Evolutionary conservation across 352 stramenopile species (phyloP).

Genomic region (Thalassiosira mediterranea): DNA sequence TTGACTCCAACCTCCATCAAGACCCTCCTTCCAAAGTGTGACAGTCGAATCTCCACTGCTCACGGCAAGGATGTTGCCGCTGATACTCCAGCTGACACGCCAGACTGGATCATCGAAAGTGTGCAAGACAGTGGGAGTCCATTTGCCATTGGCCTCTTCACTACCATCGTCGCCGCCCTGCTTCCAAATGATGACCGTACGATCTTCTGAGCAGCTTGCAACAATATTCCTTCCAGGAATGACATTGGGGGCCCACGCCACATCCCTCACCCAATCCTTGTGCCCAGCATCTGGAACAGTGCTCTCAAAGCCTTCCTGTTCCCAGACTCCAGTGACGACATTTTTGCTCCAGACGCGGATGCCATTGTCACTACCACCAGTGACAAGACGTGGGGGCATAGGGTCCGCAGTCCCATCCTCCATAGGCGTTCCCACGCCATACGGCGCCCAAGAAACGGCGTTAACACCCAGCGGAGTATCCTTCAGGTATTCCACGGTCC

Average conservation of each 20-base stretch:
- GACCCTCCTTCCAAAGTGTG: slow-evolving; percentile 97
- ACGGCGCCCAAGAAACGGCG: slow-evolving; percentile 94
- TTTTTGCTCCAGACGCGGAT: slow-evolving; percentile 94
- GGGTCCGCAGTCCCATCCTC: slow-evolving; percentile 17
- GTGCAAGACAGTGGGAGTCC: slow-evolving; percentile 92
- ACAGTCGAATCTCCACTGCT: slow-evolving; percentile 96
- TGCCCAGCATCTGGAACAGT: slow-evolving; percentile 76
- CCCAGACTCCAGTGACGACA: slow-evolving; percentile 38
- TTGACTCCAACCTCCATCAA: slow-evolving; percentile 93
- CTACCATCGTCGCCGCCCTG: slow-evolving; percentile 83
- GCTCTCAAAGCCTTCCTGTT: slow-evolving; percentile 51
- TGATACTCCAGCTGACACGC: slow-evolving; percentile 98
- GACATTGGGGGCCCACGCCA: slow-evolving; percentile 94
- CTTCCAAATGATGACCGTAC: slow-evolving; percentile 92
- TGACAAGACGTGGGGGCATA: slow-evolving; percentile 88
- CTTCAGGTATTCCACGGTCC: slow-evolving; percentile 91
- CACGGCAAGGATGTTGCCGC: slow-evolving; percentile 97
- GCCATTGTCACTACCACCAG: slow-evolving; percentile 96
- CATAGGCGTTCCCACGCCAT: slow-evolving; percentile 22
- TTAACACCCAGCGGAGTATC: slow-evolving; percentile 96
- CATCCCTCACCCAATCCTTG: slow-evolving; percentile 93
- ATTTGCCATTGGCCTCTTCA: slow-evolving; percentile 64
- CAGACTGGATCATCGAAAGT: slow-evolving; percentile 96
- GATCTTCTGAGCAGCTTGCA: slow-evolving; percentile 88
- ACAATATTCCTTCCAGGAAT: slow-evolving; percentile 93